Evolutionary conservation across 805 yeast genomes (phyloP).

Genomic region (Myxozyma vanderwaltii): DNA sequence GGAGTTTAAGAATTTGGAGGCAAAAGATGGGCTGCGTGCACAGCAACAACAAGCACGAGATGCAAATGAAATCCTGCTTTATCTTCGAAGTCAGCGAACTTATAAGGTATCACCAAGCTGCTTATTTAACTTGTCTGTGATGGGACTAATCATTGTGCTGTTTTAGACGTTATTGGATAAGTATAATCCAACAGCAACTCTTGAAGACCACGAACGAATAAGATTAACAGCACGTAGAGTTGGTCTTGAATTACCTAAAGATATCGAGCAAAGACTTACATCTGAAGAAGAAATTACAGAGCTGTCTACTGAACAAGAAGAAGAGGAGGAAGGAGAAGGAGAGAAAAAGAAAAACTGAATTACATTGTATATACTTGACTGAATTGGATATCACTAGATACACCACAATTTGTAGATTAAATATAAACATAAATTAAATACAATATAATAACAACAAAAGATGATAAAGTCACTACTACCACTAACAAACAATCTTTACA

Average conservation of each 20-base stretch:
- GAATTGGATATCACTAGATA: too few species aligned
- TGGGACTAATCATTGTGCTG: not conserved
- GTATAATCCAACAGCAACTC: constrained; percentile 80
- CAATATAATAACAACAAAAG: not conserved
- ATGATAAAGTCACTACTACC: too few species aligned
- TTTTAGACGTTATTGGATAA: constrained; percentile 59
- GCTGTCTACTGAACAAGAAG: too few species aligned
- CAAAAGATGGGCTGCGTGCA: not conserved
- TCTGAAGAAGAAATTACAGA: too few species aligned
- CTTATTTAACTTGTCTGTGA: not conserved
- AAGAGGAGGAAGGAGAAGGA: not conserved
- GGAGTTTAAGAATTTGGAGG: constrained; percentile 8
- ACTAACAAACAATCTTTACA: too few species aligned
- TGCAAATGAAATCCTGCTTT: constrained; percentile 61
- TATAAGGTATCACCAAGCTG: constrained; percentile 56
- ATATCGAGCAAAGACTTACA: constrained; percentile 28
- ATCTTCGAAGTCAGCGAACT: constrained; percentile 69
- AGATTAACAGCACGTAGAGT: constrained; percentile 81
- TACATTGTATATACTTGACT: too few species aligned
- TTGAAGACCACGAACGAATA: constrained; percentile 77
- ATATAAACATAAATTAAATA: too few species aligned
- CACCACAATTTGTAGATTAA: too few species aligned
- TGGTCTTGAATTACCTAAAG: constrained; percentile 70
- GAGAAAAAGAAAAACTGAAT: too few species aligned
- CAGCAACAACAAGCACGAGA: constrained; percentile 12